These are phyloP conservation scores for Alternaria rosae DNA, from an alignment of 2,329 filamentous ascomycete species.

Conservation along the genomic window DNA sequence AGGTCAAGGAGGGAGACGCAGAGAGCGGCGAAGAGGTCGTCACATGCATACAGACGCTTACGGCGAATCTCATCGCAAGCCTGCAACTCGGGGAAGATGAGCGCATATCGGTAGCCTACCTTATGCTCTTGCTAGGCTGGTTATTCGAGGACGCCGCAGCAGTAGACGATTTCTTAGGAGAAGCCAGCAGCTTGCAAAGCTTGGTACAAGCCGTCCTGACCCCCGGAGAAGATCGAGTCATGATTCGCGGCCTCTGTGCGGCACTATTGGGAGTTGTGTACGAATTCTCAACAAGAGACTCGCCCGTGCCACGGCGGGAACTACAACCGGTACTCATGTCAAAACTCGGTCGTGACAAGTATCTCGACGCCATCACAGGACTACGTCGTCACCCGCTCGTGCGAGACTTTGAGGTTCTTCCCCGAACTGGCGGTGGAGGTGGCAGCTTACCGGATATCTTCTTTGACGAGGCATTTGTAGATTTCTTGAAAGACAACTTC, in stretches of 20 bases:
- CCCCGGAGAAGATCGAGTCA: constrained; percentile 62
- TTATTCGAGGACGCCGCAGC: constrained; percentile 90
- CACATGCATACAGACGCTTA: constrained; percentile 87
- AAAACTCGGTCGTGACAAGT: constrained; percentile 83
- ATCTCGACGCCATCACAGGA: constrained; percentile 80
- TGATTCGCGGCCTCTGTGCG: constrained; percentile 83
- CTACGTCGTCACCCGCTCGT: constrained; percentile 80
- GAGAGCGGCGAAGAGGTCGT: constrained; percentile 92
- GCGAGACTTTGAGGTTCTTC: constrained; percentile 87
- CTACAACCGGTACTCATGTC: constrained; percentile 80
- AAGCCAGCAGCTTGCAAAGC: constrained; percentile 90
- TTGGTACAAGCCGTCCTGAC: constrained; percentile 74
- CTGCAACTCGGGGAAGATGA: constrained; percentile 79
- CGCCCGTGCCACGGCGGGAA: constrained; percentile 81
- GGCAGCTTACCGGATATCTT: constrained; percentile 77
- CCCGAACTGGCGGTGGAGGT: constrained; percentile 64
- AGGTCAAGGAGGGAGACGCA: constrained; percentile 86
- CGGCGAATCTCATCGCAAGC: constrained; percentile 83
- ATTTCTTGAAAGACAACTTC: constrained; percentile 96
- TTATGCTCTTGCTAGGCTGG: constrained; percentile 90
- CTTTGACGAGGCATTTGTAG: constrained; percentile 85
- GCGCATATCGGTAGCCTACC: constrained; percentile 80
- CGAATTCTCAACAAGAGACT: constrained; percentile 98
- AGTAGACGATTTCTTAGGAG: constrained; percentile 90
- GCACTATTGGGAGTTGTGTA: constrained; percentile 88